Conservation (phyloP, 2,329 filamentous ascomycete genomes). For the Sarocladium strictum region DNA sequence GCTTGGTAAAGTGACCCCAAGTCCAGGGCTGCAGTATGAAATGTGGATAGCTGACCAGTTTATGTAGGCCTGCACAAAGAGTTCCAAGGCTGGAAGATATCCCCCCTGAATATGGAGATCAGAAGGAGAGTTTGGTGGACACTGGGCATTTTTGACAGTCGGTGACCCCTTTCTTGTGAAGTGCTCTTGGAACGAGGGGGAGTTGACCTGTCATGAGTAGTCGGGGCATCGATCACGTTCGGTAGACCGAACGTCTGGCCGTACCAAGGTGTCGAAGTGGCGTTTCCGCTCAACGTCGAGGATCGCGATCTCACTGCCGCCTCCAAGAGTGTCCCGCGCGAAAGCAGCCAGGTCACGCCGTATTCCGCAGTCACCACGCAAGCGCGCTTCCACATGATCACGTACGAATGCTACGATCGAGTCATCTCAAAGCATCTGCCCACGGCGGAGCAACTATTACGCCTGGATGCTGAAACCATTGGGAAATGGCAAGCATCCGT, state of each 20-base stretch:
- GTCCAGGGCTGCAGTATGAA: too few species aligned
- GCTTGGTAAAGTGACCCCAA: too few species aligned
- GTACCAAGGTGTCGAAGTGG: constrained; percentile 35
- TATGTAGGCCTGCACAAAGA: constrained; percentile 38
- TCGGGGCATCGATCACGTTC: constrained; percentile 42
- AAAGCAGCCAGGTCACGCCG: constrained; percentile 33
- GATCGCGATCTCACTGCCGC: constrained; percentile 26
- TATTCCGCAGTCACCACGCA: constrained; percentile 38
- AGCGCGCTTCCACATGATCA: constrained; percentile 37
- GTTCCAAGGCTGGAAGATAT: constrained; percentile 25
- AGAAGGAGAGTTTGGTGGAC: constrained; percentile 32
- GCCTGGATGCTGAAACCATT: constrained; percentile 32
- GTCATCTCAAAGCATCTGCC: constrained; percentile 39
- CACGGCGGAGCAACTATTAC: constrained; percentile 32
- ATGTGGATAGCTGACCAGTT: too few species aligned
- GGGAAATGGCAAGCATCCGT: constrained; percentile 30
- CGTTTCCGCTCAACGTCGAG: constrained; percentile 36
- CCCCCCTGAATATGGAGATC: constrained; percentile 27
- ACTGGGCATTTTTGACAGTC: constrained; percentile 34
- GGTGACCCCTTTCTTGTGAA: too few species aligned
- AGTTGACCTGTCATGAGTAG: too few species aligned
- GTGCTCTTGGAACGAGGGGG: too few species aligned
- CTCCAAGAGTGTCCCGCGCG: constrained; percentile 24
- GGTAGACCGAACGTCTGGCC: constrained; percentile 36
- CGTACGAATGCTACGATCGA: constrained; percentile 36